Evolutionary conservation across 805 yeast species (phyloP).

Genomic region (Suhomyces prunicola): DNA sequence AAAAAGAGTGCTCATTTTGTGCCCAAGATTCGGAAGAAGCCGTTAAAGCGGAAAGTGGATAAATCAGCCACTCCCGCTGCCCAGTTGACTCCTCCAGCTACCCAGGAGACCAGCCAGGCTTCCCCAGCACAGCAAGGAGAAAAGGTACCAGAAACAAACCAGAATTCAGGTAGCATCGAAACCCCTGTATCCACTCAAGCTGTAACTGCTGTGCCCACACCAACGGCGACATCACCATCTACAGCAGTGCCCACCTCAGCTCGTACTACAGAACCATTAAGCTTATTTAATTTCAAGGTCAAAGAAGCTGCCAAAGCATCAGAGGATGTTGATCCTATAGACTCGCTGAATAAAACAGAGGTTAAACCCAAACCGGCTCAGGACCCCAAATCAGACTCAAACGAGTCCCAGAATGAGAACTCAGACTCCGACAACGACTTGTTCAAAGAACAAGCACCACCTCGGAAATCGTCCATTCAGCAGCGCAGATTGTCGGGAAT

Average conservation of each 20-base stretch:
- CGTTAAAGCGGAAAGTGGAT: slow-evolving; percentile 14
- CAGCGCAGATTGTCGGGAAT: slow-evolving; percentile 39
- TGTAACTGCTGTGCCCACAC: background rate
- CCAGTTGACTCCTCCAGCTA: slow-evolving; percentile 11
- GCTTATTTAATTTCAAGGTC: slow-evolving; percentile 5
- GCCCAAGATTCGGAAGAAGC: slow-evolving; percentile 47
- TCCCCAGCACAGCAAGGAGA: background rate
- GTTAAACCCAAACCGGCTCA: background rate
- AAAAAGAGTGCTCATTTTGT: slow-evolving; percentile 57
- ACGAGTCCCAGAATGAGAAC: slow-evolving; percentile 4
- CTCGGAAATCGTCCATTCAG: slow-evolving; percentile 28
- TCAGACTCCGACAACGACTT: slow-evolving; percentile 26
- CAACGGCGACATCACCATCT: background rate
- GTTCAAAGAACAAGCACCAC: slow-evolving; percentile 25
- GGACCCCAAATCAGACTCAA: background rate
- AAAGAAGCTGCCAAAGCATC: slow-evolving; percentile 1
- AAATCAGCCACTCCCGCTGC: background rate
- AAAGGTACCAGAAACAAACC: background rate
- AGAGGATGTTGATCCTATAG: slow-evolving; percentile 28
- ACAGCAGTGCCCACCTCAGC: background rate
- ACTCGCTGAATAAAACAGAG: slow-evolving; percentile 1
- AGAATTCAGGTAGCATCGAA: background rate
- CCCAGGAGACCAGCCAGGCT: slow-evolving; percentile 5
- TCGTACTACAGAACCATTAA: background rate
- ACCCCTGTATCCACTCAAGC: slow-evolving; percentile 12